Evolutionary conservation across 192 early-diverging fungal species (phyloP), one percentile per base, ranked within the genome.

Genomic region (Lobosporangium transversale): DNA sequence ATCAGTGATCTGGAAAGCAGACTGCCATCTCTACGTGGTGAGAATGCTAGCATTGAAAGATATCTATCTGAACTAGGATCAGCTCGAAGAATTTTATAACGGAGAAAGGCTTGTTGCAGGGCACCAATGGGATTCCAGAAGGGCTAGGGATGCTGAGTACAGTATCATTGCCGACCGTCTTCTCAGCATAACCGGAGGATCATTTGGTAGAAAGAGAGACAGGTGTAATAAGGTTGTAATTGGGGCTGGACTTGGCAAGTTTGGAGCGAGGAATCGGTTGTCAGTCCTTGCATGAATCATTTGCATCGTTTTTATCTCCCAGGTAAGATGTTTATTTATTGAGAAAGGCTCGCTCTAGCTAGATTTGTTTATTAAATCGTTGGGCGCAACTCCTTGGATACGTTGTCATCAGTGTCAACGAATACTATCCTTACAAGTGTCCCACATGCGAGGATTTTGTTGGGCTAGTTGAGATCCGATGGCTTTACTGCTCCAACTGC

Each of bases 141-240:
- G 20, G n/a, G 21, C 47, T 21, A 49, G 18, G 47, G 21, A n/a
- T 21, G 21, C 14, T 14, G 47, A 49, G 47, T 49, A 49, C 47
- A n/a, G n/a, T 6, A 49, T 49, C 21, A 49, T 49, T 7, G 47
- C 47, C 20, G 47, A 49, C n/a, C 47, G 47, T n/a, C n/a, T 49
- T 7, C 21, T 49, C 18, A 49, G 20, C 5, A 49, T 49, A 23
- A 23, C 20, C 21, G 47, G 47, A 21, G 47, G 57, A 26, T 43
- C 40, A 23, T 44, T 30, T 18, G 57, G 57, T 24, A 4, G 56
- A 30, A 42, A 44, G 42, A 45, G 37, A 40, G 8, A 40, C 14
- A 14, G 14, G 37, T 7, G 8, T 40, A 14, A 14, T 14, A 40
- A 40, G 37, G 37, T 40, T 40, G 37, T 40, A 7, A 14, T 40